Percentiles rank a stretch among this genome's conserved stretches.
Evolutionary conservation across 2,329 filamentous ascomycete genomes (phyloP).

Genomic region (Proliferodiscus dingleyae): DNA sequence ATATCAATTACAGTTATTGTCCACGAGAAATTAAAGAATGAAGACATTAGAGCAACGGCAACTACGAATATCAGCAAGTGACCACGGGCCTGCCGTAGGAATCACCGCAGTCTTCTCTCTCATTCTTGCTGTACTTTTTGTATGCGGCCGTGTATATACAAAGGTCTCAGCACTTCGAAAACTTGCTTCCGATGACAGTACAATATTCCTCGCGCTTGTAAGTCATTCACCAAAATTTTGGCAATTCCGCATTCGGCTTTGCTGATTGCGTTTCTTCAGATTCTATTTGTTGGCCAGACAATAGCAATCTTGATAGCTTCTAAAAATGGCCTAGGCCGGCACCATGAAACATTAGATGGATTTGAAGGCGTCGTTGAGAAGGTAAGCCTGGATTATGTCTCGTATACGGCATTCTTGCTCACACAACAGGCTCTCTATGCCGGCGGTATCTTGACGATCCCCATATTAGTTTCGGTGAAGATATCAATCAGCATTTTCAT

Average conservation of each 20-base stretch:
- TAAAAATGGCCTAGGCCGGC: neutral
- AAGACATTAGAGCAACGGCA: neutral
- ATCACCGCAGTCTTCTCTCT: neutral
- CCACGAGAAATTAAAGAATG: too few relatives aligned
- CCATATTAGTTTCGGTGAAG: neutral
- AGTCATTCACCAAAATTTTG: neutral
- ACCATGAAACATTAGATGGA: neutral
- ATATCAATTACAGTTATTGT: too few relatives aligned
- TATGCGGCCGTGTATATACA: neutral
- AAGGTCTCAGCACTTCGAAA: neutral
- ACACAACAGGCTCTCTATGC: constrained; percentile 1
- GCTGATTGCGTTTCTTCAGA: neutral
- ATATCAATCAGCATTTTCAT: constrained; percentile 5
- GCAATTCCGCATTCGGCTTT: too few relatives aligned
- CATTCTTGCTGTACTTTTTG: neutral
- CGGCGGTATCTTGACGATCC: neutral
- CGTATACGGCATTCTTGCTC: neutral
- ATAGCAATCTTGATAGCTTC: neutral
- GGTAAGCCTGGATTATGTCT: neutral
- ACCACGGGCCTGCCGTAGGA: neutral
- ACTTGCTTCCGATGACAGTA: neutral
- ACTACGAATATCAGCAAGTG: neutral
- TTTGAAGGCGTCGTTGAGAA: neutral
- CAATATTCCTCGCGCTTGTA: neutral
- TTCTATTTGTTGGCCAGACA: neutral